Conservation (phyloP, 202 grass and related monocot species). For the Alloteropsis angusta region DNA sequence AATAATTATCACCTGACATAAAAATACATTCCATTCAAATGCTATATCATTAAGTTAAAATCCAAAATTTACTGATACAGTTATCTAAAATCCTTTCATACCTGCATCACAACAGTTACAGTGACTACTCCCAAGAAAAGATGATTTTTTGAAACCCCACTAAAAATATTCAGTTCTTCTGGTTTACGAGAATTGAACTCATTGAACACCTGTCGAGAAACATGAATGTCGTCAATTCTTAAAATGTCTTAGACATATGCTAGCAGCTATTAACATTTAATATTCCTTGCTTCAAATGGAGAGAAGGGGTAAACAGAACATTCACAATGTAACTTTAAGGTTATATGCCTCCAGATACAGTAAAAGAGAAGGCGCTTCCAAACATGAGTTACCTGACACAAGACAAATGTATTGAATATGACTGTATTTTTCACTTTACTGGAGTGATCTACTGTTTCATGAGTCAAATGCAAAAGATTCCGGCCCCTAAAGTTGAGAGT, state of each 20-base stretch:
- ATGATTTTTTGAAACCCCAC: conserved; percentile 67
- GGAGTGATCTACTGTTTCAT: conserved; percentile 36
- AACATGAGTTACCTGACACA: conserved; percentile 63
- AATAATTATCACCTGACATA: conserved; percentile 66
- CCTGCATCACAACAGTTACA: conserved; percentile 73
- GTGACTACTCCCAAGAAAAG: conserved; percentile 67
- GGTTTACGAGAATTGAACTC: conserved; percentile 97
- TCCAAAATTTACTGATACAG: background rate
- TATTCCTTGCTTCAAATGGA: background rate
- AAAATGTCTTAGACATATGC: conserved; percentile 1
- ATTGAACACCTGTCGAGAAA: conserved; percentile 69
- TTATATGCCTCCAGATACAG: background rate
- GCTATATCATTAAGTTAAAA: conserved; percentile 4
- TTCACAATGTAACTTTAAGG: background rate
- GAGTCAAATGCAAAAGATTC: conserved; percentile 61
- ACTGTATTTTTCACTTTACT: conserved; percentile 89
- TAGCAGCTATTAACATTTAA: background rate
- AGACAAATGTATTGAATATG: conserved; percentile 99
- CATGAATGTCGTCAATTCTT: conserved; percentile 19
- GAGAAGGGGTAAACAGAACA: background rate
- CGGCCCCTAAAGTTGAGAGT: conserved; percentile 72
- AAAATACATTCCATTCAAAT: conserved; percentile 9
- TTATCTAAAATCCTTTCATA: conserved; percentile 23
- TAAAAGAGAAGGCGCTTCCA: background rate
- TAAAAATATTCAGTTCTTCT: conserved; percentile 78